Conservation (phyloP, 2,329 filamentous ascomycete species). For the Sporothrix globosa region DNA sequence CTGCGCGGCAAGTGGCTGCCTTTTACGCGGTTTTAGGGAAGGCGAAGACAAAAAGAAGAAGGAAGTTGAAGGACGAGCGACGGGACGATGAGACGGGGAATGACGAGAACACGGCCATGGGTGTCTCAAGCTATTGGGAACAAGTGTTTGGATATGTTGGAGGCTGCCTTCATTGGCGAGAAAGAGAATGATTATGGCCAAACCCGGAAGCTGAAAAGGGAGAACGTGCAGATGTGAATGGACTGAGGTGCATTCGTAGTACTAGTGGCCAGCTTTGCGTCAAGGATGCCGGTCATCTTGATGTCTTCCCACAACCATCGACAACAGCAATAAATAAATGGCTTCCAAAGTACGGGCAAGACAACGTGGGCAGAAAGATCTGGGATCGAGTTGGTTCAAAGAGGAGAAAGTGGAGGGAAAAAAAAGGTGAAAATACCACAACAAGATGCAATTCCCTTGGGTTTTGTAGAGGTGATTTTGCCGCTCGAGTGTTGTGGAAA, state of each 20-base stretch:
- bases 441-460: not conserved
- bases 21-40: constrained; percentile 44
- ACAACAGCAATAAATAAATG: not conserved
- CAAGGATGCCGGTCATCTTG: no score
- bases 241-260: not conserved
- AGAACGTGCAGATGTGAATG: not conserved
- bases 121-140: constrained; percentile 1
- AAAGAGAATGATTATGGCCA: no score
- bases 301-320: no score
- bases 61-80: no score
- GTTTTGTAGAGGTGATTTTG: not conserved
- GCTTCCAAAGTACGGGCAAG: not conserved
- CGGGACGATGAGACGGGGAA: not conserved
- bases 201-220: not conserved
- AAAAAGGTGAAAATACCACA: not conserved
- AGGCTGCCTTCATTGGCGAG: no score
- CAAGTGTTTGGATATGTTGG: no score
- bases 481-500: not conserved
- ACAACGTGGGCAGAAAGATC: not conserved
- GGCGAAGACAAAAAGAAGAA: no score
- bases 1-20: constrained; percentile 73
- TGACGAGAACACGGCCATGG: not conserved
- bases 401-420: not conserved
- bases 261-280: no score
- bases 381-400: not conserved